A percentile compares a stretch with the other conserved stretches of the same genome.
Evolutionary conservation across 148 eudicot genomes (phyloP).

Genomic region (Vaccinium vitisidaea): DNA sequence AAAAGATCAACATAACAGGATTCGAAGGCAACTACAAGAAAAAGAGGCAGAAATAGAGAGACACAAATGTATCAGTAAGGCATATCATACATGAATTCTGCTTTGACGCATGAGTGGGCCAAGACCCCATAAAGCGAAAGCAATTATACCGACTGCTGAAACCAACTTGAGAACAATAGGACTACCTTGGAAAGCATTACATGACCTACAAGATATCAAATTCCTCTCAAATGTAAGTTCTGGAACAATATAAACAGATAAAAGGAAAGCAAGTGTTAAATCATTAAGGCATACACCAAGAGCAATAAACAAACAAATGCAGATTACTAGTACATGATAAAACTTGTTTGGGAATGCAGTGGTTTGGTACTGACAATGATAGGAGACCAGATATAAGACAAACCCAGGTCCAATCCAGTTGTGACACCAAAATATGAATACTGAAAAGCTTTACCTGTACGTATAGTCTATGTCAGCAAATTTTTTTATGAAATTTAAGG

Average conservation of each 20-base stretch:
- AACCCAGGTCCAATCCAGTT: background rate
- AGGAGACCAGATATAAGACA: background rate
- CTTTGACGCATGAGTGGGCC: conserved; percentile 60
- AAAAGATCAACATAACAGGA: background rate
- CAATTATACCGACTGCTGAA: conserved; percentile 63
- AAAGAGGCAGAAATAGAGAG: background rate
- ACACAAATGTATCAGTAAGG: background rate
- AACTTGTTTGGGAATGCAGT: background rate
- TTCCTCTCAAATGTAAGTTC: conserved; percentile 5
- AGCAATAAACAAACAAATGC: conserved; percentile 5
- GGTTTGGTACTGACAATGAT: conserved; percentile 5
- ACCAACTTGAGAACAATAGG: conserved; percentile 56
- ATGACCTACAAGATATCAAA: conserved; percentile 51
- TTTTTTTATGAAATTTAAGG: background rate
- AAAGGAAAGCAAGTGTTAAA: conserved; percentile 2
- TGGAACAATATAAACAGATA: background rate
- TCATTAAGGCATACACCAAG: background rate
- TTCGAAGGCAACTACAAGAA: background rate
- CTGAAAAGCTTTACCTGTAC: background rate
- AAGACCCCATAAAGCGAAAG: conserved; percentile 84
- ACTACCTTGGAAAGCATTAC: conserved; percentile 49
- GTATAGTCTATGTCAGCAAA: background rate
- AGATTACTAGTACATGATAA: background rate
- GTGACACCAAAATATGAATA: background rate
- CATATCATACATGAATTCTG: conserved; percentile 62